A percentile compares a stretch with the other conserved stretches of the same genome.
These are phyloP conservation scores for Phytophthora hybrid DNA, from an alignment of 352 stramenopile species.

Conservation along the genomic window DNA sequence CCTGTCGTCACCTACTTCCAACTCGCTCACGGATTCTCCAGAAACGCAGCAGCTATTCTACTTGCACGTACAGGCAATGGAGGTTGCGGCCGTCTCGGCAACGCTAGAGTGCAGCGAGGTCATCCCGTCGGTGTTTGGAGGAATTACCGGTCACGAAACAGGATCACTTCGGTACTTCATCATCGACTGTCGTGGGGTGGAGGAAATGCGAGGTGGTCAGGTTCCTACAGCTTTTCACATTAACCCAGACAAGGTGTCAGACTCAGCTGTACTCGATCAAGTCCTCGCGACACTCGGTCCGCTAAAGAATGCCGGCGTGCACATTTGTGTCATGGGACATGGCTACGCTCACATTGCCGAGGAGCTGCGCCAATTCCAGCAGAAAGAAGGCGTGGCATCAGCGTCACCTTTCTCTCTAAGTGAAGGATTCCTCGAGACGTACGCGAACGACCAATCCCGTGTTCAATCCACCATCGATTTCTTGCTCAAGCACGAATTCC, in stretches of 20 bases:
- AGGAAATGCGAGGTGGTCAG: constrained; percentile 56
- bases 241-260: constrained; percentile 68
- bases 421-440: constrained; percentile 69
- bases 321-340: constrained; percentile 85
- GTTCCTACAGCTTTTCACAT: constrained; percentile 85
- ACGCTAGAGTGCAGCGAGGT: constrained; percentile 67
- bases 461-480: constrained; percentile 78
- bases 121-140: constrained; percentile 75
- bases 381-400: constrained; percentile 27
- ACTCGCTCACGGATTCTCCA: constrained; percentile 37
- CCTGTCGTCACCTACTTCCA: constrained; percentile 42
- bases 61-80: constrained; percentile 64
- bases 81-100: constrained; percentile 60
- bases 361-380: constrained; percentile 57
- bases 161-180: constrained; percentile 76
- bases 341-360: constrained; percentile 75
- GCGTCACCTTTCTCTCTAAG: constrained; percentile 60
- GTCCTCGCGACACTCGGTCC: constrained; percentile 73
- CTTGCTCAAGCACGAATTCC: constrained; percentile 76
- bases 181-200: constrained; percentile 69
- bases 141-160: constrained; percentile 62
- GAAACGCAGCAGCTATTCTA: constrained; percentile 61
- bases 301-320: constrained; percentile 65
- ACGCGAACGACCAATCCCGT: constrained; percentile 71
- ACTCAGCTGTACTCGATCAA: constrained; percentile 62